Evolutionary conservation across 2,329 filamentous ascomycete genomes (phyloP).

Genomic region (Nannizzia gypsea): DNA sequence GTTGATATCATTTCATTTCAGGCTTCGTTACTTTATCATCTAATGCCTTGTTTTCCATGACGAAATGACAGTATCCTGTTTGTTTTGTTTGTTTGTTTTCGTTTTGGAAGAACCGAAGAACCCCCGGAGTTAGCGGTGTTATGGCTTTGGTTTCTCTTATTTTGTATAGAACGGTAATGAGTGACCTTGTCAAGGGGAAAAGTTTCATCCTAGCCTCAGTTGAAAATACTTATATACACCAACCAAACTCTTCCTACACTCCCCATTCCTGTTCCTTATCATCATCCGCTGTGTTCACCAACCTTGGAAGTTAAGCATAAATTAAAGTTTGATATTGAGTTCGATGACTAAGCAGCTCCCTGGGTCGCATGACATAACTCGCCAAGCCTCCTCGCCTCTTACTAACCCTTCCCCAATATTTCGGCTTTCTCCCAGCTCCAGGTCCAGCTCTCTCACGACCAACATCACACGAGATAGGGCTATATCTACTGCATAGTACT

Average conservation of each 20-base stretch:
- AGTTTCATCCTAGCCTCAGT: not conserved
- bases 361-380: not conserved
- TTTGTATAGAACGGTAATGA: not conserved
- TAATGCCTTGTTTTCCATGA: not conserved
- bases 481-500: not conserved
- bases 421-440: not conserved
- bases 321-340: not conserved
- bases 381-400: not conserved
- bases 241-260: not conserved
- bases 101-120: not conserved
- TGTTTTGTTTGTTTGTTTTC: not conserved
- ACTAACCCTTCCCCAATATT: not conserved
- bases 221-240: not conserved
- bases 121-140: not conserved
- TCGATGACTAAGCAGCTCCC: not conserved
- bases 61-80: constrained; percentile 1
- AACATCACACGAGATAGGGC: not conserved
- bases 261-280: not conserved
- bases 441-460: not conserved
- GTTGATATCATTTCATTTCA: constrained; percentile 5
- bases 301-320: too few species aligned
- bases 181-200: not conserved
- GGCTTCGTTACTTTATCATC: not conserved
- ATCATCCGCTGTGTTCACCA: too few species aligned
- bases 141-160: not conserved